Conservation (phyloP, 345 rosid species). For the Firmiana major region DNA sequence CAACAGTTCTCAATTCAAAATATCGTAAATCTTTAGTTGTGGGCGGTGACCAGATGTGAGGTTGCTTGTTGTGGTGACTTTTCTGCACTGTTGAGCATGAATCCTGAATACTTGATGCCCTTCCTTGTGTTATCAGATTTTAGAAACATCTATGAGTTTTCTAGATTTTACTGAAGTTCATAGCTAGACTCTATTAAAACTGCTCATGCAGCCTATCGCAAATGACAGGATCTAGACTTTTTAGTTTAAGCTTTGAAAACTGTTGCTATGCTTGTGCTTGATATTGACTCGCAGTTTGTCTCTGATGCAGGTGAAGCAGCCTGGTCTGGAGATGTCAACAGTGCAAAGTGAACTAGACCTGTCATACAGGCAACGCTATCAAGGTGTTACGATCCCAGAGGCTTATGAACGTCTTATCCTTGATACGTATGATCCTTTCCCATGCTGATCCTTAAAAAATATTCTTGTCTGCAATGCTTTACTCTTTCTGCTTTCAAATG, state of each 20-base stretch:
- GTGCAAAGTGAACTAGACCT: conserved; percentile 96
- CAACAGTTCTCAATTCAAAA: not conserved
- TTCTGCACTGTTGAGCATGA: not conserved
- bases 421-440: conserved; percentile 62
- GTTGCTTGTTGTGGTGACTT: not conserved
- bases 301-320: conserved; percentile 83
- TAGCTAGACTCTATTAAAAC: not conserved
- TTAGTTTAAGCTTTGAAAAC: not conserved
- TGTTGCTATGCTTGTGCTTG: not conserved
- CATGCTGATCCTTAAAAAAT: not conserved
- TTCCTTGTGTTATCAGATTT: not conserved
- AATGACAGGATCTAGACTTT: not conserved
- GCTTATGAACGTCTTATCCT: conserved; percentile 98
- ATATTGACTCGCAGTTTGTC: conserved; percentile 10
- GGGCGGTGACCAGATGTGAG: not conserved
- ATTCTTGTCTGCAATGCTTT: not conserved
- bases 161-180: not conserved
- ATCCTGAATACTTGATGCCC: not conserved
- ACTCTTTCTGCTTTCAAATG: not conserved
- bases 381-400: conserved; percentile 77
- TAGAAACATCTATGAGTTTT: not conserved
- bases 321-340: conserved; percentile 91
- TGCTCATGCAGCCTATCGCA: not conserved
- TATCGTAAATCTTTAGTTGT: not conserved
- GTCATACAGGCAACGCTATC: conserved; percentile 91